Percentiles rank a stretch among this genome's conserved stretches.
Conservation (phyloP, 345 rosid species). For the Geranium brycei region DNA sequence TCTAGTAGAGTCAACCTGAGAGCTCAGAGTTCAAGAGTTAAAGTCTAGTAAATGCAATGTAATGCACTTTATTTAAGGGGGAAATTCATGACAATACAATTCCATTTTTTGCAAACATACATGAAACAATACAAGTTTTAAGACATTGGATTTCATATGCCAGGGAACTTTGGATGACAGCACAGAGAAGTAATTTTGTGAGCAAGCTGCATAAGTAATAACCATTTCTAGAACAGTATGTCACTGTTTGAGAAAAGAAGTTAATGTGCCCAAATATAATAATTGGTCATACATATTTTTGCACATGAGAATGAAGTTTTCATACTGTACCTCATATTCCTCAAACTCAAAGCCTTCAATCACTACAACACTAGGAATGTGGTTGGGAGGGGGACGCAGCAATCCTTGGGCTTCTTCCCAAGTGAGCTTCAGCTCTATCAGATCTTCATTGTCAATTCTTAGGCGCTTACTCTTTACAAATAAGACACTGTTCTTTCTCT, state of each 20-base stretch:
- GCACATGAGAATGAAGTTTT: background rate
- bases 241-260: background rate
- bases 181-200: background rate
- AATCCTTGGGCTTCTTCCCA: constrained; percentile 94
- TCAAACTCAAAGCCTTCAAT: constrained; percentile 88
- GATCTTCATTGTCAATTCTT: constrained; percentile 62
- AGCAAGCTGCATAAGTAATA: background rate
- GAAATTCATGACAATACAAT: background rate
- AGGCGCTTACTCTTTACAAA: constrained; percentile 71
- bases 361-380: constrained; percentile 44
- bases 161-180: too few species aligned
- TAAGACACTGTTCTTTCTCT: constrained; percentile 55
- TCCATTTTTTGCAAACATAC: background rate
- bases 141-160: background rate
- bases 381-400: constrained; percentile 71
- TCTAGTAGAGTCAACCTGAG: too few species aligned
- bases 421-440: constrained; percentile 62
- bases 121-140: background rate
- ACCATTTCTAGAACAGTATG: background rate
- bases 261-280: background rate
- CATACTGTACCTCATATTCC: constrained; percentile 64
- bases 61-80: background rate
- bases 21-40: background rate
- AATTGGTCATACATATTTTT: background rate
- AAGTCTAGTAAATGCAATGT: background rate